A percentile compares a stretch with the other conserved stretches of the same genome.
These are phyloP conservation scores for Pichia ethanolica DNA, from an alignment of 805 yeast genomes.

Conservation along the genomic window DNA sequence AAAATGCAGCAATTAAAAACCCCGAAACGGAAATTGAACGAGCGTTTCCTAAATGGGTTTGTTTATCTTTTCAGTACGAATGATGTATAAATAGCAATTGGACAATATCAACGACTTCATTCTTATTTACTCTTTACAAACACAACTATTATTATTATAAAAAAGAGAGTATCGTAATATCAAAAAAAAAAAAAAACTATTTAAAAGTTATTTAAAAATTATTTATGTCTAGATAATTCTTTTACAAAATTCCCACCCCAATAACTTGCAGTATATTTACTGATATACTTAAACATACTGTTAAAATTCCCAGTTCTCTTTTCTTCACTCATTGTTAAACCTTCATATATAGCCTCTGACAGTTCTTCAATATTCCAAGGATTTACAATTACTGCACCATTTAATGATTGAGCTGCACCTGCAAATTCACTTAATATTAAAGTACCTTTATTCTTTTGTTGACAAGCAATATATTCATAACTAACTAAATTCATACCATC, in stretches of 20 bases:
- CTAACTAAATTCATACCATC: slow-evolving; percentile 98
- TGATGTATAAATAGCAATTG: too few species aligned
- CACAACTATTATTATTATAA: too few species aligned
- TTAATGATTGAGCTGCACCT: slow-evolving; percentile 97
- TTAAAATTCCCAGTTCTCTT: slow-evolving; percentile 72
- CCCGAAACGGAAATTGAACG: too few species aligned
- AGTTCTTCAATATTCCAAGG: slow-evolving; percentile 98
- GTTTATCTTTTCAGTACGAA: too few species aligned
- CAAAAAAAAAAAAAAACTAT: not conserved
- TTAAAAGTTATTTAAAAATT: not conserved
- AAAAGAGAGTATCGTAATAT: too few species aligned
- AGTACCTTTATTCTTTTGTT: slow-evolving; percentile 71
- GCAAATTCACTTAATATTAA: slow-evolving; percentile 90
- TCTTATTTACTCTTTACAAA: too few species aligned
- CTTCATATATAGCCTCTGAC: slow-evolving; percentile 77
- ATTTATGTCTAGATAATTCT: slow-evolving; percentile 41
- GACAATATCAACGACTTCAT: too few species aligned
- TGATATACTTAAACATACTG: slow-evolving; percentile 77
- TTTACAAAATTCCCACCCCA: slow-evolving; percentile 97
- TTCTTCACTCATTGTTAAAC: slow-evolving; percentile 78
- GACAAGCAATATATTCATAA: slow-evolving; percentile 96
- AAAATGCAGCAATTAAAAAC: too few species aligned
- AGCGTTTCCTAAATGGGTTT: too few species aligned
- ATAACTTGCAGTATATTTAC: slow-evolving; percentile 88
- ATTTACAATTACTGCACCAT: slow-evolving; percentile 88